A percentile compares a stretch with the other conserved stretches of the same genome.
Conservation (phyloP, 208 protist genomes). For the Trypanosoma cruzi region DNA sequence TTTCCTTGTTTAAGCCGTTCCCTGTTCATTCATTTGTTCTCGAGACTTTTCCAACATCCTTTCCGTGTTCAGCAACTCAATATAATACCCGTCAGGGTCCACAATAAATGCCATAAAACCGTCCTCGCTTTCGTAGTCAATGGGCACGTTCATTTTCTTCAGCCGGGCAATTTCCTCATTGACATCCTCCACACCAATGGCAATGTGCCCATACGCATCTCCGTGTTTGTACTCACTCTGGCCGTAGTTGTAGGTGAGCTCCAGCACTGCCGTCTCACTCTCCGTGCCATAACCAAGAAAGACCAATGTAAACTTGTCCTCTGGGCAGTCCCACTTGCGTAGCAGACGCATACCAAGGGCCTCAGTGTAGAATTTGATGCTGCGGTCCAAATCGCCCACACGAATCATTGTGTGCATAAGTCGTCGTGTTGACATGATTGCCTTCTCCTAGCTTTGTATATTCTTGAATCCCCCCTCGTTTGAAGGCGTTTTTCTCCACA, state of each 20-base stretch:
- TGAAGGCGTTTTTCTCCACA: background rate
- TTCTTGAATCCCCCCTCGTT: background rate
- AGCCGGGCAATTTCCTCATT: conserved; percentile 48
- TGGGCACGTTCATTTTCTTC: conserved; percentile 44
- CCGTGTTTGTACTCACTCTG: conserved; percentile 67
- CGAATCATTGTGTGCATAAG: conserved; percentile 90
- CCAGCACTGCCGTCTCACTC: conserved; percentile 66
- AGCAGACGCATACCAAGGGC: conserved; percentile 74
- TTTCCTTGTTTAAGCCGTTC: conserved; percentile 20
- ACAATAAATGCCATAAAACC: conserved; percentile 89
- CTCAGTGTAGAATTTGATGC: conserved; percentile 85
- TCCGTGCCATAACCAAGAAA: conserved; percentile 84
- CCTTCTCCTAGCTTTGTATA: background rate
- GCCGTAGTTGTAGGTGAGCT: conserved; percentile 91
- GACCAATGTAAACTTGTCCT: conserved; percentile 82
- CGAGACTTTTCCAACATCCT: conserved; percentile 66
- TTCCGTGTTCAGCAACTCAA: conserved; percentile 84
- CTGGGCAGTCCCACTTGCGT: conserved; percentile 75
- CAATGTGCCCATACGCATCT: conserved; percentile 81
- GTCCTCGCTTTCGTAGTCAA: conserved; percentile 73
- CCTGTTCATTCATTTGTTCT: conserved; percentile 75
- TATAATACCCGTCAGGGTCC: conserved; percentile 86
- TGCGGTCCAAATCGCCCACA: conserved; percentile 79
- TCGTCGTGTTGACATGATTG: conserved; percentile 33
- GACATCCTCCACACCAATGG: conserved; percentile 83